These are phyloP conservation scores for Rhizophora apiculata DNA, from an alignment of 345 rosid genomes.

Conservation along the genomic window DNA sequence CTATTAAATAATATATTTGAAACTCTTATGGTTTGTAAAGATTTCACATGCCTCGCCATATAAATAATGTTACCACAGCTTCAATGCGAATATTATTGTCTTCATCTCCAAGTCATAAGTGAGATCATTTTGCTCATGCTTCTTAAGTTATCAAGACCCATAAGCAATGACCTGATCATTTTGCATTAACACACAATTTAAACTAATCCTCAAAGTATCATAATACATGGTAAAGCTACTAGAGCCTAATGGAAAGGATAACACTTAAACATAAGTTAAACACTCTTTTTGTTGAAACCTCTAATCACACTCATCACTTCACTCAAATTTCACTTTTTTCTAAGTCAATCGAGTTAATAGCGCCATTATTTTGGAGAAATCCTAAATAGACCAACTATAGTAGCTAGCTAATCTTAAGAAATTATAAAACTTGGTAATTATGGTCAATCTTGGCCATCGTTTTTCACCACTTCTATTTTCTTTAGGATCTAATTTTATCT, in stretches of 20 bases:
- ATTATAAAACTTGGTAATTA: neutral
- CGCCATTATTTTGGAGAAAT: neutral
- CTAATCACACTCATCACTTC: fast-evolving
- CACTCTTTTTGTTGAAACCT: neutral
- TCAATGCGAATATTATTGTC: neutral
- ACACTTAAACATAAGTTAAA: neutral
- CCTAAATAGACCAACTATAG: neutral
- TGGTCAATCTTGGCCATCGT: neutral
- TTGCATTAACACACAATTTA: neutral
- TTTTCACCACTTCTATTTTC: neutral
- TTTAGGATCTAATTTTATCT: neutral
- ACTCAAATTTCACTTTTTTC: neutral
- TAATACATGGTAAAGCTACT: neutral
- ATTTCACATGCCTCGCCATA: neutral
- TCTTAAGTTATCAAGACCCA: neutral
- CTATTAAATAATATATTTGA: neutral
- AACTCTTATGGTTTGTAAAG: neutral
- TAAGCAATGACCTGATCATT: neutral
- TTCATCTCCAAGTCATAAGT: neutral
- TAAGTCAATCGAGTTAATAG: neutral
- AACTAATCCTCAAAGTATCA: neutral
- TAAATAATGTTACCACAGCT: neutral
- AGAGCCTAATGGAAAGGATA: no score
- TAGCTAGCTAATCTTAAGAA: neutral
- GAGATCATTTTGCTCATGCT: neutral